These are phyloP conservation scores for Syzygium malaccense DNA, from an alignment of 441 rosid species.

Conservation along the genomic window DNA sequence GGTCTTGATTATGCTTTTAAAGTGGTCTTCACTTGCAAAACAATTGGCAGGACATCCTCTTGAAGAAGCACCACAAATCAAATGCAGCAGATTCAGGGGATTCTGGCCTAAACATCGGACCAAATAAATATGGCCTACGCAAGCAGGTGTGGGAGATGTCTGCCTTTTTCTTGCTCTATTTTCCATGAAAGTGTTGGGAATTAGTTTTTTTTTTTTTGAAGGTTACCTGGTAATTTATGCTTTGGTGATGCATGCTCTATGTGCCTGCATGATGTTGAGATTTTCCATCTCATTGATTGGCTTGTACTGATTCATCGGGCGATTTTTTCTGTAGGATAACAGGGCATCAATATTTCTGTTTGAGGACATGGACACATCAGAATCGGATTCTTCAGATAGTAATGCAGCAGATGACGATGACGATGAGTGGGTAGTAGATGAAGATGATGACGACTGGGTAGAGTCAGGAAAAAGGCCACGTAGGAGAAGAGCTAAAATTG, in stretches of 20 bases:
- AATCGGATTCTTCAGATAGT: slow-evolving; percentile 57
- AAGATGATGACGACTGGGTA: slow-evolving; percentile 46
- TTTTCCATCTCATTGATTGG: not conserved
- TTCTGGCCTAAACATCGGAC: slow-evolving; percentile 15
- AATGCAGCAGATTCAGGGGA: slow-evolving; percentile 9
- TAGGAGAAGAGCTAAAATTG: slow-evolving; percentile 35
- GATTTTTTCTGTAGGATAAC: slow-evolving; percentile 22
- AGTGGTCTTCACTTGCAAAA: not conserved
- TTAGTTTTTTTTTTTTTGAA: not conserved
- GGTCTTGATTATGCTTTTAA: not conserved
- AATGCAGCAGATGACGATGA: slow-evolving; percentile 37
- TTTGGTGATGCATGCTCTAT: not conserved
- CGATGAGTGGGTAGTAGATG: slow-evolving; percentile 38
- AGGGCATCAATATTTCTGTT: slow-evolving; percentile 39
- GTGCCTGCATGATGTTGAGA: not conserved
- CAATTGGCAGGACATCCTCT: slow-evolving; percentile 34
- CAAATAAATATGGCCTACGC: slow-evolving; percentile 41
- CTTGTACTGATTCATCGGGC: not conserved
- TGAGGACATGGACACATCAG: slow-evolving; percentile 95
- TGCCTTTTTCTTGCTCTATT: not conserved
- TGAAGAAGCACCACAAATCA: slow-evolving; percentile 28
- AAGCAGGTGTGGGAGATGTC: slow-evolving; percentile 33
- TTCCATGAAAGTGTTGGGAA: not conserved
- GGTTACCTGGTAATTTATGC: not conserved
- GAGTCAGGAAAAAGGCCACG: slow-evolving; percentile 16